A percentile compares a stretch with the other conserved stretches of the same genome.
Conservation (phyloP, 2,329 filamentous ascomycete species). For the Aureobasidium musti region DNA sequence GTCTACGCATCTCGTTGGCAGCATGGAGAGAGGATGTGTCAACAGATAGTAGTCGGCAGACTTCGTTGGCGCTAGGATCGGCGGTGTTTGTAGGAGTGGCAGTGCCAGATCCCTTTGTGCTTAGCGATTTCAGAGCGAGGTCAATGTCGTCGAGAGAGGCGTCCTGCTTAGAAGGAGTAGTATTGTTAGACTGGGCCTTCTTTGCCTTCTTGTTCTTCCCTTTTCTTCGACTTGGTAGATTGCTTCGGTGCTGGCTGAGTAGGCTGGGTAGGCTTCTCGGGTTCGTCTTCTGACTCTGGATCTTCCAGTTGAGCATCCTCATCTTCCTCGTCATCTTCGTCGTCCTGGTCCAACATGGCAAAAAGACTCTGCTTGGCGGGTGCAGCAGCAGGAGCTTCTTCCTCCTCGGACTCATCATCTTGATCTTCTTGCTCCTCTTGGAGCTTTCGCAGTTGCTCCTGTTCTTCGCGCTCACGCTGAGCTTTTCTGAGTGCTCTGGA, state of each 20-base stretch:
- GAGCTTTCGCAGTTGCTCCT: constrained; percentile 49
- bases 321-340: constrained; percentile 42
- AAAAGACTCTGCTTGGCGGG: constrained; percentile 49
- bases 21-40: constrained; percentile 77
- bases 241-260: constrained; percentile 7
- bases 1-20: constrained; percentile 82
- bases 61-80: constrained; percentile 50
- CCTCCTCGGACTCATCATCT: constrained; percentile 40
- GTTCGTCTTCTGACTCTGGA: constrained; percentile 41
- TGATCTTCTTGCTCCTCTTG: constrained; percentile 41
- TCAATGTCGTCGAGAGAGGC: constrained; percentile 65
- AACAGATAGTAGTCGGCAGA: constrained; percentile 59
- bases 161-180: constrained; percentile 36
- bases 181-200: constrained; percentile 45
- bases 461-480: constrained; percentile 62
- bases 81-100: constrained; percentile 33
- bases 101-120: constrained; percentile 40
- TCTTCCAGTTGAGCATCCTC: constrained; percentile 41
- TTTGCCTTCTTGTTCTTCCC: constrained; percentile 62
- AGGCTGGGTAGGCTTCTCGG: constrained; percentile 30
- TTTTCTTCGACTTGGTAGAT: constrained; percentile 40
- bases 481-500: constrained; percentile 66
- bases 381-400: constrained; percentile 32
- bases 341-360: constrained; percentile 49
- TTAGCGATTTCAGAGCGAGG: constrained; percentile 61